Percentiles rank a stretch among this genome's conserved stretches.
Conservation (phyloP, 2,329 filamentous ascomycete genomes). For the Alternaria metachromatica region DNA sequence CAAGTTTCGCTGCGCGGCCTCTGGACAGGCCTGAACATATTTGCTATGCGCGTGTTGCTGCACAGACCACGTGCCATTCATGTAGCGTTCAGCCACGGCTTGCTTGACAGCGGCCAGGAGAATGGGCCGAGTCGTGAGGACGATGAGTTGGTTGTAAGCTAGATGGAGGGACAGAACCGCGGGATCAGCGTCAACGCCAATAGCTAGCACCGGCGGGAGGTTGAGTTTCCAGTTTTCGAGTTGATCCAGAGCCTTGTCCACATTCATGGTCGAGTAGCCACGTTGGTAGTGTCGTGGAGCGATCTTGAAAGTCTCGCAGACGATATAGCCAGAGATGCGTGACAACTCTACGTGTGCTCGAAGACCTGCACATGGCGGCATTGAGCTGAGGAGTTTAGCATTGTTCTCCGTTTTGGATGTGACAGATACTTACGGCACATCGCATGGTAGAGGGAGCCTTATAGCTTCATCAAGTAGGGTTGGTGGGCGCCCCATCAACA, state of each 20-base stretch:
- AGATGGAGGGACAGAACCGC: conserved; percentile 33
- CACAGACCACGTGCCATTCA: conserved; percentile 15
- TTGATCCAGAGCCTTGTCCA: conserved; percentile 29
- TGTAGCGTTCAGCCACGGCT: conserved; percentile 26
- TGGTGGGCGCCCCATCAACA: conserved; percentile 35
- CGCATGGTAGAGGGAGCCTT: conserved; percentile 27
- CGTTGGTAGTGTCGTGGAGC: conserved; percentile 20
- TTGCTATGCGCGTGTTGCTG: conserved; percentile 17
- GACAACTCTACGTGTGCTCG: conserved; percentile 33
- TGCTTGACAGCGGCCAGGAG: conserved; percentile 34
- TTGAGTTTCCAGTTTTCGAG: conserved; percentile 27
- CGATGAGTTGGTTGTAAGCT: conserved; percentile 32
- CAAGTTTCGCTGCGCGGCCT: conserved; percentile 31
- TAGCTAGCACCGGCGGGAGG: conserved; percentile 23
- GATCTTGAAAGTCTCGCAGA: conserved; percentile 35
- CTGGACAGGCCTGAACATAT: conserved; percentile 22
- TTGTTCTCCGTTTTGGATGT: neutral
- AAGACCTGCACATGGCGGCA: conserved; percentile 32
- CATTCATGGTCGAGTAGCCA: conserved; percentile 10
- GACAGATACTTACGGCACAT: conserved; percentile 25
- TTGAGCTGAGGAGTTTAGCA: conserved; percentile 20
- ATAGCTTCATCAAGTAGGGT: conserved; percentile 36
- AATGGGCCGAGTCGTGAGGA: conserved; percentile 33
- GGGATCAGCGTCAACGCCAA: conserved; percentile 19
- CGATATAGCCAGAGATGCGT: conserved; percentile 31